Evolutionary conservation across 345 rosid genomes (phyloP).

Genomic region (Eucalyptus brandiana): DNA sequence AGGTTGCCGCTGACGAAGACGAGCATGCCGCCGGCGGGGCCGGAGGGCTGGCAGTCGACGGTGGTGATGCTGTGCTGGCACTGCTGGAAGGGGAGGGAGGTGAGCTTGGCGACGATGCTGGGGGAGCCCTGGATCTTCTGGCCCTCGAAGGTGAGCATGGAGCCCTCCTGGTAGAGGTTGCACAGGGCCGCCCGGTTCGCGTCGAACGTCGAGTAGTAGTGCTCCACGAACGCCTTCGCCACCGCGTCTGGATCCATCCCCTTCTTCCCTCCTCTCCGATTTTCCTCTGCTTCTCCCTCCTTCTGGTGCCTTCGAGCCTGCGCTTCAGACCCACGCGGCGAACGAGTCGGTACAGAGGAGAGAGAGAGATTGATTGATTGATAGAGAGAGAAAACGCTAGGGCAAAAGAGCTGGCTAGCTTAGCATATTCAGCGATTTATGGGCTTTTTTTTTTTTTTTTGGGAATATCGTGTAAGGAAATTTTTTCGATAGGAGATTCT

Average conservation of each 20-base stretch:
- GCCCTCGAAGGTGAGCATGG: constrained; percentile 94
- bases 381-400: neutral
- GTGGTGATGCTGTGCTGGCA: constrained; percentile 34
- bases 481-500: neutral
- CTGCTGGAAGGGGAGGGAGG: constrained; percentile 58
- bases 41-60: constrained; percentile 42
- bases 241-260: constrained; percentile 80
- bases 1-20: constrained; percentile 41
- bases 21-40: constrained; percentile 37
- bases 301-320: neutral
- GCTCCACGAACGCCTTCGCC: constrained; percentile 87
- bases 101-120: constrained; percentile 76
- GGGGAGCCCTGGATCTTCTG: constrained; percentile 81
- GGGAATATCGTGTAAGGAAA: neutral
- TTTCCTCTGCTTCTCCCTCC: neutral
- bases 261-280: neutral
- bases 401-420: neutral
- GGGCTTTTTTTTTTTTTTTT: neutral
- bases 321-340: neutral
- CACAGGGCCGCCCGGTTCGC: constrained; percentile 49
- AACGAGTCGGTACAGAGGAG: neutral
- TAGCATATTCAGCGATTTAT: neutral
- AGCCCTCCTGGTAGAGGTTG: constrained; percentile 72
- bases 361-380: neutral
- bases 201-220: constrained; percentile 87